Conservation (phyloP, 2,329 filamentous ascomycete genomes). For the Torrubiellomyces zombiae region DNA sequence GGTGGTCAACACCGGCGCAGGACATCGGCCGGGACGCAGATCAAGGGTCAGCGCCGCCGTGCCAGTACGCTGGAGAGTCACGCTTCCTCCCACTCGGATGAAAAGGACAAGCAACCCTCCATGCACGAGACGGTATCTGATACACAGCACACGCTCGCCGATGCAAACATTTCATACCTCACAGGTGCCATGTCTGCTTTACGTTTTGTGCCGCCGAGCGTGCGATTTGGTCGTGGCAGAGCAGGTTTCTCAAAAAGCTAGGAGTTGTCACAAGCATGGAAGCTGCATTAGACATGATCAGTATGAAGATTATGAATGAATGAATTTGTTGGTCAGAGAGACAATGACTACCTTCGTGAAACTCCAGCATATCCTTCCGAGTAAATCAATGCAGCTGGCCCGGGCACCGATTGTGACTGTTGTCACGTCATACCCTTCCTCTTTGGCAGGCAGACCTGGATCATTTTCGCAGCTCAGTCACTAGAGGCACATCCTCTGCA, state of each 20-base stretch:
- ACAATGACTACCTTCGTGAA: slow-evolving; percentile 18
- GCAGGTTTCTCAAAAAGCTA: slow-evolving; percentile 35
- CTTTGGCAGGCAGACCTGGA: background rate
- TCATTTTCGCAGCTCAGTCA: slow-evolving; percentile 34
- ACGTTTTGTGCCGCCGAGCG: slow-evolving; percentile 50
- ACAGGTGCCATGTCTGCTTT: slow-evolving; percentile 53
- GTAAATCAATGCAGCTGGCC: background rate
- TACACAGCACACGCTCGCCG: no score
- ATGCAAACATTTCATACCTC: slow-evolving; percentile 45
- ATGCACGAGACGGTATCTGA: no score
- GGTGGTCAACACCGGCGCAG: slow-evolving; percentile 28
- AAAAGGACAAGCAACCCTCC: no score
- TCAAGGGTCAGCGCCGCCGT: slow-evolving; percentile 16
- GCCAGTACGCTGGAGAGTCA: slow-evolving; percentile 15
- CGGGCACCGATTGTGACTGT: no score
- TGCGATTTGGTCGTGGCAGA: slow-evolving; percentile 46
- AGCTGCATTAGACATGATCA: slow-evolving; percentile 13
- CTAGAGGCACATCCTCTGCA: slow-evolving; percentile 80
- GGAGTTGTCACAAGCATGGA: slow-evolving; percentile 6
- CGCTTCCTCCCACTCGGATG: no score
- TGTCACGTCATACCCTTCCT: slow-evolving; percentile 1
- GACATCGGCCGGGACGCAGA: slow-evolving; percentile 23
- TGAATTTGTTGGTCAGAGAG: slow-evolving; percentile 13
- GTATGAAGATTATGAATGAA: slow-evolving; percentile 14
- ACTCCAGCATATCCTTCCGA: slow-evolving; percentile 1